Evolutionary conservation across 1,284 basidiomycete species (phyloP).

Genomic region (Ceratobasidium sp.): DNA sequence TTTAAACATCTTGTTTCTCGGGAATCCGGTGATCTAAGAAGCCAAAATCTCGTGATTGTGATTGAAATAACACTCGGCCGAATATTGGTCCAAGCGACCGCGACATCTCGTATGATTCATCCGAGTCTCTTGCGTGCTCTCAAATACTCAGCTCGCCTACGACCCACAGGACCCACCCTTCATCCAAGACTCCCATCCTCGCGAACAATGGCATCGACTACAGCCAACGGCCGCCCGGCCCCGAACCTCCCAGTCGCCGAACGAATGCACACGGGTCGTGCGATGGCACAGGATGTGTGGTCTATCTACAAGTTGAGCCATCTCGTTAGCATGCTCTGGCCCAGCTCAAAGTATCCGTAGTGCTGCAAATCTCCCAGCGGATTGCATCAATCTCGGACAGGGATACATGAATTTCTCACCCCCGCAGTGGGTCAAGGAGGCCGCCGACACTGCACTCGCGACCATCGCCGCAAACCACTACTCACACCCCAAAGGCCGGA

Average conservation of each 20-base stretch:
- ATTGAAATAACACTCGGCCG: slow-evolving; percentile 26
- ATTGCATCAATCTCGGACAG: slow-evolving; percentile 91
- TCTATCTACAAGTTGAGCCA: slow-evolving; percentile 83
- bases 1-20: slow-evolving; percentile 5
- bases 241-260: slow-evolving; percentile 19
- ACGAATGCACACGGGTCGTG: slow-evolving; percentile 63
- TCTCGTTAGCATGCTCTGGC: neutral
- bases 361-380: slow-evolving; percentile 80
- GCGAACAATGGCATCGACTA: slow-evolving; percentile 37
- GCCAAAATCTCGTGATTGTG: slow-evolving; percentile 1
- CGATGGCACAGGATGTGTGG: slow-evolving; percentile 86
- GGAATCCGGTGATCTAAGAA: slow-evolving; percentile 18
- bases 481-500: slow-evolving; percentile 86
- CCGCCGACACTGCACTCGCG: slow-evolving; percentile 74
- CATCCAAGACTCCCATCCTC: neutral
- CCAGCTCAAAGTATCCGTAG: slow-evolving; percentile 55
- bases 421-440: slow-evolving; percentile 80
- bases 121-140: slow-evolving; percentile 33
- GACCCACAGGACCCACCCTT: slow-evolving; percentile 6
- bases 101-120: slow-evolving; percentile 37
- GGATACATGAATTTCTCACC: slow-evolving; percentile 94
- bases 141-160: slow-evolving; percentile 23
- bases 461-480: slow-evolving; percentile 82
- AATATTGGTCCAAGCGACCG: slow-evolving; percentile 22
- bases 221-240: neutral